Evolutionary conservation across 2,329 filamentous ascomycete genomes (phyloP).

Genomic region (Ceratocystis eucalypticola): DNA sequence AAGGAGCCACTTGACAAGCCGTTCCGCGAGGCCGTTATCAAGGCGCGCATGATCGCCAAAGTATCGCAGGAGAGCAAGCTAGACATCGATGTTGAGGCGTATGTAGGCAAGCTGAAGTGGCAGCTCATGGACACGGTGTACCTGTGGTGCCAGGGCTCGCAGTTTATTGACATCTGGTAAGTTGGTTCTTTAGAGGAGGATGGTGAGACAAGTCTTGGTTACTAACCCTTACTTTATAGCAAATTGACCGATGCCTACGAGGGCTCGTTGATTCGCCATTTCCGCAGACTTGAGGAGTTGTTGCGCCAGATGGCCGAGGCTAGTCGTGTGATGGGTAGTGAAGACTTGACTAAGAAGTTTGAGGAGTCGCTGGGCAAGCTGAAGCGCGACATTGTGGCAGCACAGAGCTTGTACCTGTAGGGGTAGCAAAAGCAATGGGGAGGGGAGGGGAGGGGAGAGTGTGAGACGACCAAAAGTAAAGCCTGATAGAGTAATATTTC

Average conservation of each 20-base stretch:
- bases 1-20: slow-evolving; percentile 79
- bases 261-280: slow-evolving; percentile 87
- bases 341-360: slow-evolving; percentile 86
- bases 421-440: background rate
- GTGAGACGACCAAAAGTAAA: background rate
- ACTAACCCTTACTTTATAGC: slow-evolving; percentile 34
- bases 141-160: slow-evolving; percentile 77
- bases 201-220: slow-evolving; percentile 8
- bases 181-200: slow-evolving; percentile 28
- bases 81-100: slow-evolving; percentile 87
- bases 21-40: slow-evolving; percentile 70
- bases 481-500: slow-evolving; percentile 11
- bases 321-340: slow-evolving; percentile 94
- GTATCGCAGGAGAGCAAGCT: slow-evolving; percentile 91
- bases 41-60: slow-evolving; percentile 81
- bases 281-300: slow-evolving; percentile 87
- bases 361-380: slow-evolving; percentile 75
- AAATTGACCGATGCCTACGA: slow-evolving; percentile 99
- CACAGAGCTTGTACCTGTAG: slow-evolving; percentile 83
- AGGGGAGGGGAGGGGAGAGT: background rate
- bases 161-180: slow-evolving; percentile 90
- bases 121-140: slow-evolving; percentile 95
- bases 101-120: slow-evolving; percentile 77
- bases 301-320: slow-evolving; percentile 91
- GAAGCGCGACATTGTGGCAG: slow-evolving; percentile 83